Evolutionary conservation across 768 basidiomycete genomes (phyloP).

Genomic region (Cystobasidiopsis lactophilus): DNA sequence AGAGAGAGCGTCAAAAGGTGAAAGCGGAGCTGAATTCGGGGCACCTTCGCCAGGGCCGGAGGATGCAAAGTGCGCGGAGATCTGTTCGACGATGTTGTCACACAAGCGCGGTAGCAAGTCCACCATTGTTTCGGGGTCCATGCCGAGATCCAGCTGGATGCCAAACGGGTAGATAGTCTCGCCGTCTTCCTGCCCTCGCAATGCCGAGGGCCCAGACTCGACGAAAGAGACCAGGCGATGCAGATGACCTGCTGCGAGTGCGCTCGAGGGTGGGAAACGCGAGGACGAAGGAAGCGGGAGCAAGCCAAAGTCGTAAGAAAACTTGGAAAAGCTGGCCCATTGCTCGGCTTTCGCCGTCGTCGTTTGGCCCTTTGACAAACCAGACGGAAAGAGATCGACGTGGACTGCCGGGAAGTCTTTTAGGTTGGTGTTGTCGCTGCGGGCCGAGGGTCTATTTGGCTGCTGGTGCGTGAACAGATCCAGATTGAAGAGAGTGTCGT

Average conservation of each 20-base stretch:
- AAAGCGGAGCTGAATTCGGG: no score
- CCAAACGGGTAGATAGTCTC: constrained; percentile 19
- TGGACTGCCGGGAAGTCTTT: neutral
- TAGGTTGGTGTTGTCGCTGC: neutral
- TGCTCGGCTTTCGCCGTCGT: no score
- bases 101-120: constrained; percentile 26
- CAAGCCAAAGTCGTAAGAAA: constrained; percentile 35
- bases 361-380: neutral
- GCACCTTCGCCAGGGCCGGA: no score
- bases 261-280: constrained; percentile 33
- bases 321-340: constrained; percentile 9
- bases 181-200: constrained; percentile 17
- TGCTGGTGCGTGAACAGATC: neutral
- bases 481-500: neutral
- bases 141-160: constrained; percentile 23
- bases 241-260: constrained; percentile 8
- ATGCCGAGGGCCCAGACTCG: constrained; percentile 14
- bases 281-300: constrained; percentile 33
- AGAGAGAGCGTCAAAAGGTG: no score
- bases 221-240: constrained; percentile 22
- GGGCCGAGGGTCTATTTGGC: no score
- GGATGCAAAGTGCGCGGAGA: constrained; percentile 24
- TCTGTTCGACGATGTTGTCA: constrained; percentile 31
- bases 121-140: constrained; percentile 31
- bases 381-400: neutral